Base-by-base conservation (phyloP, 2,329 filamentous ascomycete species). In the Diaporthe longicolla region DNA sequence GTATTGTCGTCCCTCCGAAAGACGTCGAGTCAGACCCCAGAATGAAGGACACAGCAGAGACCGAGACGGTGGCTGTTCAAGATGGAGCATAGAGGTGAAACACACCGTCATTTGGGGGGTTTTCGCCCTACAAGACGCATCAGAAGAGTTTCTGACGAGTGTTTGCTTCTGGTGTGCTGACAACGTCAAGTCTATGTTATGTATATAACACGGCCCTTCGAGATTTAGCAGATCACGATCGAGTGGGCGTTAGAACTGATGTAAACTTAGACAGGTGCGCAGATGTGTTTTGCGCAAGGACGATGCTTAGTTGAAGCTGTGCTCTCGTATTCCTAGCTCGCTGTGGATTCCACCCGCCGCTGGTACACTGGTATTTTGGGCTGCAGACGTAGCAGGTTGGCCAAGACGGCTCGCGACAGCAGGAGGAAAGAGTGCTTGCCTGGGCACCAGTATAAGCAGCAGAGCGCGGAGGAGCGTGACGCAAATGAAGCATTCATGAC, bases 1-100 rank as follows among this genome's bases (percentile, higher is more conserved):
- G 89, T 57, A 91, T 92, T 45, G 82, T 84, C n/a, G 79, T 89
- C 3, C 83, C 87, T 76, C 76, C 83, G 52, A 70, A 78, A 0
- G 83, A 85, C 72, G 85, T 87, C 13, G 86, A 88, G 75, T 68
- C 81, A 70, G 83, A 87, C 73, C 77, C 81, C 7, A 81, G 82
- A 37, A 88, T 88, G 86, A 80, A 82, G 76, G 82, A 84, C 72
- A 78, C 81, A n/a, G 79, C 66, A 8, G 35, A 59, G 63, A 61
- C 78, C 0, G 75, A 57, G 13, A 73, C 74, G 19, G 75, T 73
- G 19, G 24, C 43, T 50, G 70, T 80, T 0, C 75, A 59, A n/a
- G 75, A 76, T n/a, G 73, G 71, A 19, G 2, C 70, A 19, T 48
- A 69, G 29, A 52, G 26, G 9, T 74, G 50, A 45, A 4, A 8